Percentiles rank a stretch among this genome's conserved stretches.
Conservation (phyloP, 768 basidiomycete species). For the Heimioporus sp. region DNA sequence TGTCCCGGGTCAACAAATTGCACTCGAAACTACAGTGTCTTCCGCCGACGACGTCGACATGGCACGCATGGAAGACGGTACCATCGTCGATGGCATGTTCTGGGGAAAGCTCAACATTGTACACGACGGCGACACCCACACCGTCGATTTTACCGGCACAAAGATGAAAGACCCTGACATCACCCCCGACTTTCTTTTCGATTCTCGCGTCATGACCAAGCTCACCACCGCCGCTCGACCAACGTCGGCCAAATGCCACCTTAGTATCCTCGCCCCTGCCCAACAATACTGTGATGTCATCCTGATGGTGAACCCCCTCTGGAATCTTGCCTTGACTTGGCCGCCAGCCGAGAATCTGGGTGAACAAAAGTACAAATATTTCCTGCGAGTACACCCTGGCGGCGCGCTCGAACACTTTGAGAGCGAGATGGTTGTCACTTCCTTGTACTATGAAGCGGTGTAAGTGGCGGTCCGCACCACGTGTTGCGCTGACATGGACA, state of each 20-base stretch:
- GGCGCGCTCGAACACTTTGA: constrained; percentile 88
- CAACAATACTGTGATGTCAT: constrained; percentile 81
- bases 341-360: constrained; percentile 69
- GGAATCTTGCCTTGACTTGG: constrained; percentile 77
- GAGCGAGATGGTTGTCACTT: constrained; percentile 73
- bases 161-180: constrained; percentile 64
- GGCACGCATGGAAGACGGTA: constrained; percentile 90
- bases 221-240: constrained; percentile 75
- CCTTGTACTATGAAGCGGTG: constrained; percentile 86
- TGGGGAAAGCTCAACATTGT: constrained; percentile 87
- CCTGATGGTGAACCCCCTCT: constrained; percentile 65
- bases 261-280: constrained; percentile 70
- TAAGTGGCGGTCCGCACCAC: constrained; percentile 35
- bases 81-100: constrained; percentile 79
- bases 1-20: constrained; percentile 73
- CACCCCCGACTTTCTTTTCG: constrained; percentile 68
- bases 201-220: constrained; percentile 74
- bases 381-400: constrained; percentile 78
- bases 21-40: constrained; percentile 72
- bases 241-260: constrained; percentile 69
- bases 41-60: constrained; percentile 85
- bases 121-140: constrained; percentile 73
- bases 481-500: background rate
- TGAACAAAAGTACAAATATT: constrained; percentile 78
- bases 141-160: constrained; percentile 81